Base-by-base conservation (phyloP, 1,284 basidiomycete species). In the Thecaphora frezii region DNA sequence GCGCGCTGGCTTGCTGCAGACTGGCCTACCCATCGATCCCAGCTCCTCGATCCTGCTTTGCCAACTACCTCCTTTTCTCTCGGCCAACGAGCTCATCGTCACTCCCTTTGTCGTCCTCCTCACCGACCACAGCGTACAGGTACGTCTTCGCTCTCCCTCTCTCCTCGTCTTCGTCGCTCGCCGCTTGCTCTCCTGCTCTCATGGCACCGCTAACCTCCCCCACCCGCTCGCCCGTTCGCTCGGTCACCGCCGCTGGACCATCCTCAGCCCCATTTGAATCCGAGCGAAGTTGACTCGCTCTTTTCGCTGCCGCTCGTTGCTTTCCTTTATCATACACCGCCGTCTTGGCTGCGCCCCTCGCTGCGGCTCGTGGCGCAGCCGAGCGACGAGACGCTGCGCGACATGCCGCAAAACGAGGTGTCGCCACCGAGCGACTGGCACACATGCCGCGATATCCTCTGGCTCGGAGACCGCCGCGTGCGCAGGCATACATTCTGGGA, bases 401-500 rank as follows among this genome's bases (percentile, higher is more conserved):
- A 66, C 42, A 62, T 62, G 57, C 73, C 69, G 2, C 42, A 36
- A 1, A 70, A 59, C 47, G 66, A 72, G 43, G 69, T 69, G 22
- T 54, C 50, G 19, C 55, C 50, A n/a, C 62, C 67, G n/a, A 68
- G 64, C 2, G 71, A 74, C 46, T 77, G 75, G 75, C 75, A 77
- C 44, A 69, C 70, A 5, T 71, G 67, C 38, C 42, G 72, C 33
- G 74, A 76, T 43, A 67, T 75, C 24, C 37, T 58, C 18, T 77
- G 75, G 75, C 45, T 77, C 18, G 64, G 56, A 7, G 61, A 56
- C 8, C n/a, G 56, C 28, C 42, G 70, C 1, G 51, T 71, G 4
- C 46, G 73, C 1, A 45, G 75, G 26, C 75, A 77, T 44, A 73
- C 67, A 0, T 77, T 77, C 26, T 74, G 70, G 72, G 73, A 77